A percentile compares a stretch with the other conserved stretches of the same genome.
Evolutionary conservation across 208 protist genomes (phyloP).

Genomic region (Willaertia magna): DNA sequence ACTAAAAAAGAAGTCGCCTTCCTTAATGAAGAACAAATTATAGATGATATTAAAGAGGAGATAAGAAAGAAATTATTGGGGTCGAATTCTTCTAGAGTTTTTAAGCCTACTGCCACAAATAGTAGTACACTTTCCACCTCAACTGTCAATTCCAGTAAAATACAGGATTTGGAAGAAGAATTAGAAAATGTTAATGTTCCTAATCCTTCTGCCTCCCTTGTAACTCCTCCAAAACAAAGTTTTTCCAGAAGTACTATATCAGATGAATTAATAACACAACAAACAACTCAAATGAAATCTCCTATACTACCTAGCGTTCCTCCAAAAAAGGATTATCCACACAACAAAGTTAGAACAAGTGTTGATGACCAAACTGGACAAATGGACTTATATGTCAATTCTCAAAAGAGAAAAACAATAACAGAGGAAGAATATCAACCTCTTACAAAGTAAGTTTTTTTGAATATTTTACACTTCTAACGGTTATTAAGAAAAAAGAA

Average conservation of each 20-base stretch:
- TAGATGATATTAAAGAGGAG: slow-evolving; percentile 13
- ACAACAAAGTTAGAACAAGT: not conserved
- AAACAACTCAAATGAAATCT: no score
- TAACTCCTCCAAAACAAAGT: no score
- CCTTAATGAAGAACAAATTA: slow-evolving; percentile 58
- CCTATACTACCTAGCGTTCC: not conserved
- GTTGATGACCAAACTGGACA: not conserved
- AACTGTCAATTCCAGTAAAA: not conserved
- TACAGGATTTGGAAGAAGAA: not conserved
- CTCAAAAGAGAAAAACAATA: not conserved
- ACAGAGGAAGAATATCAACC: not conserved
- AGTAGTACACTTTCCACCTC: not conserved
- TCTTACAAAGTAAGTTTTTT: not conserved
- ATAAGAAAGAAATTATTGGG: not conserved
- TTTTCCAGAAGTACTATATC: no score
- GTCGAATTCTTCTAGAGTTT: not conserved
- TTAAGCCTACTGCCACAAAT: not conserved
- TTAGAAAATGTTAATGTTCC: not conserved
- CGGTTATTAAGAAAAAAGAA: not conserved
- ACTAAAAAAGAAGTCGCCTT: slow-evolving; percentile 86
- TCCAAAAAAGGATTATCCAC: not conserved
- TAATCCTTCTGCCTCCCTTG: no score
- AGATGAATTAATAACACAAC: no score
- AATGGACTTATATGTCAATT: not conserved
- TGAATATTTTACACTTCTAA: not conserved